phyloP scores from a whole-genome alignment of 1,284 basidiomycete species.

The Ustilago cynodontis region DNA sequence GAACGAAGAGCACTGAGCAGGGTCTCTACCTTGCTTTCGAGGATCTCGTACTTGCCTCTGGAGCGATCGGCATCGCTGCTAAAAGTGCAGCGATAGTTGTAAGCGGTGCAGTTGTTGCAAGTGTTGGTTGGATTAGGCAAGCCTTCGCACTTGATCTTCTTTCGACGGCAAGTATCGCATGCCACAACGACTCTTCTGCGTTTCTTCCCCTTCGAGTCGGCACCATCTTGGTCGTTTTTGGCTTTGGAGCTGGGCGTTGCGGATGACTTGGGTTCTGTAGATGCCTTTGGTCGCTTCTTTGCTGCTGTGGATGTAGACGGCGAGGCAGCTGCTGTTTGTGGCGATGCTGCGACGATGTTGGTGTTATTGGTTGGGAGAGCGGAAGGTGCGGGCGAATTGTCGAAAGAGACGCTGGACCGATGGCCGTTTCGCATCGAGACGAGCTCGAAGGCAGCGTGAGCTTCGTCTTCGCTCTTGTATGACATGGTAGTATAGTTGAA shows the following conservation, averaged over 20 bases:
- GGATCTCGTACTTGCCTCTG: slow-evolving; percentile 64
- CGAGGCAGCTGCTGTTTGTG: slow-evolving; percentile 14
- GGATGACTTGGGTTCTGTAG: slow-evolving; percentile 10
- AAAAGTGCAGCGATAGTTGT: slow-evolving; percentile 61
- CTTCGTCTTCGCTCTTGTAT: slow-evolving; percentile 49
- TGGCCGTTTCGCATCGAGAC: slow-evolving; percentile 46
- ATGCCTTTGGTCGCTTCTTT: slow-evolving; percentile 21
- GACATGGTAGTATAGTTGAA: slow-evolving; percentile 18
- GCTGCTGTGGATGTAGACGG: slow-evolving; percentile 15
- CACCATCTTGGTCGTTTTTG: slow-evolving; percentile 11
- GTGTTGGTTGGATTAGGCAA: slow-evolving; percentile 57
- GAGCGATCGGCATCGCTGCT: slow-evolving; percentile 54
- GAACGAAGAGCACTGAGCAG: slow-evolving; percentile 55
- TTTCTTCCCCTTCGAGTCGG: slow-evolving; percentile 40
- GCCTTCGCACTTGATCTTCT: slow-evolving; percentile 63
- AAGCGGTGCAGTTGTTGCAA: slow-evolving; percentile 59
- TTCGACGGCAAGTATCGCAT: slow-evolving; percentile 63
- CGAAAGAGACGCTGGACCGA: slow-evolving; percentile 32
- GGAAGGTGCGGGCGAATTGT: slow-evolving; percentile 20
- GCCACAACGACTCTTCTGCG: slow-evolving; percentile 60
- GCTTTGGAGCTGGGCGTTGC: slow-evolving; percentile 19
- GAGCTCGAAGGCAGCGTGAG: slow-evolving; percentile 48
- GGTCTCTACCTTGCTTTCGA: slow-evolving; percentile 64
- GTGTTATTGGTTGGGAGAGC: background rate
- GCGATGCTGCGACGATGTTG: slow-evolving; percentile 7